A percentile compares a stretch with the other conserved stretches of the same genome.
phyloP scores from a whole-genome alignment of 495 filamentous ascomycete species.

The Penicillium taxi region DNA sequence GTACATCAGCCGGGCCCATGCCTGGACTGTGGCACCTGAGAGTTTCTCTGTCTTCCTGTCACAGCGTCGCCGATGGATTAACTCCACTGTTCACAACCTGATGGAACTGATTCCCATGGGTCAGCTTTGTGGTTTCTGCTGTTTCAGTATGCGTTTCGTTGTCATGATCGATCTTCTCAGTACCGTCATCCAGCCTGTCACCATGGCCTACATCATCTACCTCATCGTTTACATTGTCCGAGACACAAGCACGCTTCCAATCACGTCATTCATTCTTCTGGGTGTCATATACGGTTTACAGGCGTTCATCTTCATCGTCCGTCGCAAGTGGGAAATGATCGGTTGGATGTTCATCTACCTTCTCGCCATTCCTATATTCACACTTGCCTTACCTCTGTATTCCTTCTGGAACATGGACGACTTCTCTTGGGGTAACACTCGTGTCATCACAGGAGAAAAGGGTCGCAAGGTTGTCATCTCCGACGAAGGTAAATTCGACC shows the following conservation, averaged over 20 bases:
- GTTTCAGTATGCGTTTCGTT: slow-evolving; percentile 98
- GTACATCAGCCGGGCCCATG: slow-evolving; percentile 85
- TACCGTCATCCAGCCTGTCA: slow-evolving; percentile 87
- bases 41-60: slow-evolving; percentile 91
- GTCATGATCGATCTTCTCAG: slow-evolving; percentile 91
- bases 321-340: slow-evolving; percentile 98
- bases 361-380: slow-evolving; percentile 84
- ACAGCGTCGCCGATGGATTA: slow-evolving; percentile 98
- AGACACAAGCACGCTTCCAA: slow-evolving; percentile 56
- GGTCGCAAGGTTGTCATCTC: slow-evolving; percentile 88
- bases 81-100: slow-evolving; percentile 97
- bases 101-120: slow-evolving; percentile 89
- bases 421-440: slow-evolving; percentile 98
- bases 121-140: slow-evolving; percentile 98
- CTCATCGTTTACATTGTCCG: slow-evolving; percentile 65
- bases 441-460: slow-evolving; percentile 93
- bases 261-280: slow-evolving; percentile 81
- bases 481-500: slow-evolving; percentile 98
- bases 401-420: slow-evolving; percentile 99
- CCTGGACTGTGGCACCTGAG: slow-evolving; percentile 94
- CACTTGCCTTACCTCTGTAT: slow-evolving; percentile 84
- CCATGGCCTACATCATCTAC: slow-evolving; percentile 84
- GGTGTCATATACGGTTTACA: slow-evolving; percentile 95
- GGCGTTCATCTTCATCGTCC: slow-evolving; percentile 91
- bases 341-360: slow-evolving; percentile 99